Evolutionary conservation across 306 rosid genomes (phyloP).

Genomic region (Castanopsis chinensis): DNA sequence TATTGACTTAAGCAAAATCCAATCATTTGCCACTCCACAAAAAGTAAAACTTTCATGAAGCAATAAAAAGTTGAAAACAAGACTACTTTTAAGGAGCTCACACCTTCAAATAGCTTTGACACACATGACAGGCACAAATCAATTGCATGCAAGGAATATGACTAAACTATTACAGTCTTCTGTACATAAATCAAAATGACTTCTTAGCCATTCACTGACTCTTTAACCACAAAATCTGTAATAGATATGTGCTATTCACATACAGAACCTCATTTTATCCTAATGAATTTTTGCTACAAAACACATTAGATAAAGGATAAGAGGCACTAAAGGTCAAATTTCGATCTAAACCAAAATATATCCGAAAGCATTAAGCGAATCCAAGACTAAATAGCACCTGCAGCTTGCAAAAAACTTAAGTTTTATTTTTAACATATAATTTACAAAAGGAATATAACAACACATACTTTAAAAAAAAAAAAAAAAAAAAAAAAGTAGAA

Average conservation of each 20-base stretch:
- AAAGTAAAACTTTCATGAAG: no score
- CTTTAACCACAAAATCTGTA: no score
- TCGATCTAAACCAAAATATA: not conserved
- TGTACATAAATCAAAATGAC: no score
- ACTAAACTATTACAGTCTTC: no score
- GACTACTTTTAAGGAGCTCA: not conserved
- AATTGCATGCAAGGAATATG: not conserved
- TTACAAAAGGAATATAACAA: not conserved
- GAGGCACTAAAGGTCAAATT: not conserved
- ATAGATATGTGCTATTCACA: no score
- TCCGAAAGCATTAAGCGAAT: not conserved
- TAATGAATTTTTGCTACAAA: not conserved
- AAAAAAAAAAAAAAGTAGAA: not conserved
- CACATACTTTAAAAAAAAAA: no score
- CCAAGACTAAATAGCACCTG: no score
- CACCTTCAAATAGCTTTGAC: not conserved
- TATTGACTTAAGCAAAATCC: slow-evolving; percentile 5
- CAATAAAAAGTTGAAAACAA: not conserved
- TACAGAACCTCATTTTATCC: not conserved
- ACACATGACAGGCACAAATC: not conserved
- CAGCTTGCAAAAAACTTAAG: no score
- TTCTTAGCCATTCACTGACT: no score
- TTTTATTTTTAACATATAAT: no score
- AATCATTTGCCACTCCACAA: not conserved
- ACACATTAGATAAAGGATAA: not conserved